A percentile compares a stretch with the other conserved stretches of the same genome.
Evolutionary conservation across 345 rosid genomes (phyloP).

Genomic region (Linum lewisii): DNA sequence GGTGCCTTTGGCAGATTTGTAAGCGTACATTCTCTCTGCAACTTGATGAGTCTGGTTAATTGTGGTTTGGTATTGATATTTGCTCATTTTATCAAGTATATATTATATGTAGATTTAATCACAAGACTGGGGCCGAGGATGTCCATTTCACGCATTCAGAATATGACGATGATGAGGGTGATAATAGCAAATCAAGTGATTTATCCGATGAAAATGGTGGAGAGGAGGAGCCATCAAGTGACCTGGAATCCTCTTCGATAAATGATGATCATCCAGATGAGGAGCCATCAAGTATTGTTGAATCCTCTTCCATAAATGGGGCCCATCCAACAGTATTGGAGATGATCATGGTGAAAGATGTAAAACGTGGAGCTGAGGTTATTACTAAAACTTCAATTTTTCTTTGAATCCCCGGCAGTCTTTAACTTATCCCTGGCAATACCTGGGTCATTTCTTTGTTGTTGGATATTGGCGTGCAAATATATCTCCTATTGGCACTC

Average conservation of each 20-base stretch:
- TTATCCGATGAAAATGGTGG: constrained; percentile 13
- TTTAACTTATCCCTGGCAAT: background rate
- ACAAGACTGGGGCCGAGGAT: constrained; percentile 86
- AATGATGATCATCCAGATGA: constrained; percentile 20
- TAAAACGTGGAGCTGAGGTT: constrained; percentile 70
- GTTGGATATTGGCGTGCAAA: background rate
- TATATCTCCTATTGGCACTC: background rate
- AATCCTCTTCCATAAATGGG: constrained; percentile 13
- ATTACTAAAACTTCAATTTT: constrained; percentile 3
- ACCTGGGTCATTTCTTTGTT: background rate
- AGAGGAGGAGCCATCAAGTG: constrained; percentile 23
- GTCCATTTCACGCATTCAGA: constrained; percentile 63
- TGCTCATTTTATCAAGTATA: background rate
- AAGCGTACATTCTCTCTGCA: constrained; percentile 18
- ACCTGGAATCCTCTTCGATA: constrained; percentile 10
- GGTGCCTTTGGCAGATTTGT: constrained; percentile 96
- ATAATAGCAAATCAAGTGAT: constrained; percentile 4
- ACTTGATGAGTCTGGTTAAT: background rate
- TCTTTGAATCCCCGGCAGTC: background rate
- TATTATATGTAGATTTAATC: constrained; percentile 56
- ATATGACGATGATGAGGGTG: constrained; percentile 37
- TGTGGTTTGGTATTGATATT: background rate
- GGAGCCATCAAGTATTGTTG: constrained; percentile 21
- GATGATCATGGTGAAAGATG: constrained; percentile 88
- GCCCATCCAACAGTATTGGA: constrained; percentile 41